Percentiles rank a stretch among this genome's conserved stretches.
Conservation (phyloP, 1,139 yeast genomes). For the Zygotorulaspora mrakii region DNA sequence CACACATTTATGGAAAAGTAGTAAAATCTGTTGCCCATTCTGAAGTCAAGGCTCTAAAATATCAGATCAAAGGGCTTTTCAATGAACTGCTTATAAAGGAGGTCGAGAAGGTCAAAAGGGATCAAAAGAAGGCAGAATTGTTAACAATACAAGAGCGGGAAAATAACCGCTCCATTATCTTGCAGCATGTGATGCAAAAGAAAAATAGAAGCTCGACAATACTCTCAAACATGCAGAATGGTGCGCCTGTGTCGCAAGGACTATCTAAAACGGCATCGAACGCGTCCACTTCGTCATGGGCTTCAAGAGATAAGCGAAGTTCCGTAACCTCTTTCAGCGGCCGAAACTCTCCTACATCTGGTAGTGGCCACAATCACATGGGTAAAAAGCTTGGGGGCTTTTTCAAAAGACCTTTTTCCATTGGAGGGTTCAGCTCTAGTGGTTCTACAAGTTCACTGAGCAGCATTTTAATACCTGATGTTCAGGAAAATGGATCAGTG, state of each 20-base stretch:
- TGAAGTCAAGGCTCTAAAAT: conserved; percentile 42
- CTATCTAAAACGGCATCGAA: conserved; percentile 6
- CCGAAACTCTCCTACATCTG: conserved; percentile 26
- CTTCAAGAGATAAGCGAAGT: conserved; percentile 23
- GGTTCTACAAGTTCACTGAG: conserved; percentile 40
- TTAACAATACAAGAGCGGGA: conserved; percentile 42
- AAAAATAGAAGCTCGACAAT: conserved; percentile 21
- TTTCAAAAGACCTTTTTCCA: conserved; percentile 47
- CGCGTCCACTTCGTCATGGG: conserved; percentile 11
- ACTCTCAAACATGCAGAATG: conserved; percentile 13
- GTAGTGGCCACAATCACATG: conserved; percentile 32
- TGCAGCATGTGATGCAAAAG: conserved; percentile 18
- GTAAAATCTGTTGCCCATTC: conserved; percentile 42
- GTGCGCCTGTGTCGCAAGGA: not conserved
- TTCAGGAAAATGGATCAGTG: conserved; percentile 43
- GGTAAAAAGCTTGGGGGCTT: conserved; percentile 44
- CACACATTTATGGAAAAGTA: conserved; percentile 21
- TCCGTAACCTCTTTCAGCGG: conserved; percentile 26
- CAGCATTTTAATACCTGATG: conserved; percentile 25
- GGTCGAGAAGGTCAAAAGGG: conserved; percentile 49
- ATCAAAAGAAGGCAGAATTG: conserved; percentile 44
- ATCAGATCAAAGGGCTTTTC: conserved; percentile 42
- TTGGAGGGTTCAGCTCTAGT: conserved; percentile 40
- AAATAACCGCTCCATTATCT: conserved; percentile 16
- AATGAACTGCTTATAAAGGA: conserved; percentile 46